Evolutionary conservation across 805 yeast genomes (phyloP).

Genomic region (Candida wancherniae): DNA sequence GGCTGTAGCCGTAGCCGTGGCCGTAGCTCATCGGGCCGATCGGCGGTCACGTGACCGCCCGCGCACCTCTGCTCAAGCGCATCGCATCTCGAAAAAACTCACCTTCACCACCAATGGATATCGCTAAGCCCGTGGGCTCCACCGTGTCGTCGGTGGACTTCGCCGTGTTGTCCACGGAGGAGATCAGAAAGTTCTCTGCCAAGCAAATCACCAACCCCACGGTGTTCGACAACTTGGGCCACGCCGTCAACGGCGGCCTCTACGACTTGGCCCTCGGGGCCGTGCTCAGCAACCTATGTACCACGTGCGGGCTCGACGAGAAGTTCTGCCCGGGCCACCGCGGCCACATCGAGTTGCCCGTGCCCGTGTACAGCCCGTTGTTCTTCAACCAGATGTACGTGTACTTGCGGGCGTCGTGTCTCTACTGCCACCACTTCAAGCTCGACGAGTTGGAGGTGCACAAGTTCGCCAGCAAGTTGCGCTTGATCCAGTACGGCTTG

Average conservation of each 20-base stretch:
- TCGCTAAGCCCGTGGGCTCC: constrained; percentile 93
- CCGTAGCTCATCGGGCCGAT: too few relatives aligned
- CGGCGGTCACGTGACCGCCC: constrained; percentile 1
- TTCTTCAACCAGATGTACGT: constrained; percentile 90
- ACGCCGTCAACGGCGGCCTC: constrained; percentile 89
- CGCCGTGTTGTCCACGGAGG: constrained; percentile 75
- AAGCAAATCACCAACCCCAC: constrained; percentile 94
- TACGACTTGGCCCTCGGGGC: constrained; percentile 97
- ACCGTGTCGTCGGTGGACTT: constrained; percentile 91
- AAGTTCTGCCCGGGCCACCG: constrained; percentile 96
- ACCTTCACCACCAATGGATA: constrained; percentile 62
- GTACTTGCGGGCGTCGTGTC: constrained; percentile 77
- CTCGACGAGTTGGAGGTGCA: constrained; percentile 67
- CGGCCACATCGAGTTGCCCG: constrained; percentile 96
- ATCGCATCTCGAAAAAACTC: constrained; percentile 10
- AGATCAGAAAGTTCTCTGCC: constrained; percentile 82
- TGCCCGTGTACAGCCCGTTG: constrained; percentile 91
- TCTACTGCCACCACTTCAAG: constrained; percentile 85
- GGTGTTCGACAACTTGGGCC: constrained; percentile 94
- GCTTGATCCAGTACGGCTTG: constrained; percentile 82
- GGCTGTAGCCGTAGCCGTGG: too few relatives aligned
- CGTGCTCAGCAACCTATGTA: constrained; percentile 78
- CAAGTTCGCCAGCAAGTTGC: constrained; percentile 69
- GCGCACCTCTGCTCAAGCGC: too few relatives aligned
- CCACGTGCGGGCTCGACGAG: constrained; percentile 95